Evolutionary conservation across 83 land plant species (phyloP).

Genomic region (Diphasiastrum complanatum): DNA sequence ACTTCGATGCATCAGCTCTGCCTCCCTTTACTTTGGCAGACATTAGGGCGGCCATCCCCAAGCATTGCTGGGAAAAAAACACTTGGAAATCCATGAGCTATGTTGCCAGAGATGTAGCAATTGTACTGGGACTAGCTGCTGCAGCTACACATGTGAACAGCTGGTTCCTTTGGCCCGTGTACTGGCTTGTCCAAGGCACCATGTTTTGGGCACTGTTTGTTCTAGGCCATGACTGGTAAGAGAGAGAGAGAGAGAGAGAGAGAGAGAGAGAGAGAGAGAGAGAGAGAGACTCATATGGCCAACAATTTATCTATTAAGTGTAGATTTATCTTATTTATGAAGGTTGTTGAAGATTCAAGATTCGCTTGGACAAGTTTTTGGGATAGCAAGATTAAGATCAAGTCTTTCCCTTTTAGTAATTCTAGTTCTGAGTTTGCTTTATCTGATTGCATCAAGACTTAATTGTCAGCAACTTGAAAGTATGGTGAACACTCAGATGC

Average conservation of each 20-base stretch:
- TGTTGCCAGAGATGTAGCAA: constrained; percentile 21
- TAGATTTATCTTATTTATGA: no score
- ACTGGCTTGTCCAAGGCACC: constrained; percentile 34
- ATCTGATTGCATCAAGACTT: not conserved
- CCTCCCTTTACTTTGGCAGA: constrained; percentile 76
- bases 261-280: no score
- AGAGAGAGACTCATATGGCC: not conserved
- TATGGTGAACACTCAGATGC: not conserved
- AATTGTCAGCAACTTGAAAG: not conserved
- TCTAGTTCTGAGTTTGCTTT: no score
- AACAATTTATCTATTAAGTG: not conserved
- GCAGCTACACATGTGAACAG: constrained; percentile 20
- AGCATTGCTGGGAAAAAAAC: constrained; percentile 75
- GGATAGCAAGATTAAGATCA: no score
- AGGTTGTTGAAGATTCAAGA: no score
- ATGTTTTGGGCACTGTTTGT: constrained; percentile 43
- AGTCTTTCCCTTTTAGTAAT: no score
- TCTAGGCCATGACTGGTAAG: constrained; percentile 38
- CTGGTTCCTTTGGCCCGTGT: constrained; percentile 34
- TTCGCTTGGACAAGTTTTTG: no score
- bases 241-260: no score
- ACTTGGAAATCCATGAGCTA: constrained; percentile 26
- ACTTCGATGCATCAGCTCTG: constrained; percentile 51
- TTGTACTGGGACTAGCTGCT: constrained; percentile 25
- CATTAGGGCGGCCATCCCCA: constrained; percentile 84